Evolutionary conservation across 805 yeast genomes (phyloP), one percentile per base, ranked within the genome.

Genomic region (Sugiyamaella valdiviana): DNA sequence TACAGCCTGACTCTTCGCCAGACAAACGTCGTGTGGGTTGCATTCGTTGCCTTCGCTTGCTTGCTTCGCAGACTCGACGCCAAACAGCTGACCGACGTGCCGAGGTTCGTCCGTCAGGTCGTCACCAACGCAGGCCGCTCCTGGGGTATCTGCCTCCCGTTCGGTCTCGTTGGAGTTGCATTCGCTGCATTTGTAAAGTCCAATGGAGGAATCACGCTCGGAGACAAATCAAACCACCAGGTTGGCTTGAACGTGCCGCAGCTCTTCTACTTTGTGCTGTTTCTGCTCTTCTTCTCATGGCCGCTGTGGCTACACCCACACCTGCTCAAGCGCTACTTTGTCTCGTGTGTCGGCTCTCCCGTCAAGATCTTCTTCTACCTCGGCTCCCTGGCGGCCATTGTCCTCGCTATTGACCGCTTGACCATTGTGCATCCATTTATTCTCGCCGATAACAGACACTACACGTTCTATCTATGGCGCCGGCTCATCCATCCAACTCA

Each of bases 381-480:
- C 3, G 32, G 24, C 4, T n/a, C 36, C 14, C 12, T 52, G 2
- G 50, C 41, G 9, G 45, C 38, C 6, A 58, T 63, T 12, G 53
- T 38, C 7, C 15, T 17, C 3, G 29, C 57, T 6, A 46, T 59
- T 15, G 41, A 36, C 6, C 29, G 50, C 14, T 60, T 59, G 63
- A 85, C 96, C 0, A 70, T 83, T 2, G 82, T 80, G 2, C 99
- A 93, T 64, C 97, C 97, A 6, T 93, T 91, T 64, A 65, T 93
- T 36, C 72, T 91, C 39, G 95, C 98, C 0, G 99, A 93, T 64
- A 93, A 93, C 68, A 78, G 99, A 58, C 99, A 93, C 65, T 88
- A 81, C 63, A 81, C 95, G 0, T 93, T 93, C 63, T 93, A 93
- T 65, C 67, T 93, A 35, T 86, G 85, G 78, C 78, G 80, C 49